Base-by-base conservation (phyloP, 371 early-diverging fungal species). In the Syncephalis plumigaleata region DNA sequence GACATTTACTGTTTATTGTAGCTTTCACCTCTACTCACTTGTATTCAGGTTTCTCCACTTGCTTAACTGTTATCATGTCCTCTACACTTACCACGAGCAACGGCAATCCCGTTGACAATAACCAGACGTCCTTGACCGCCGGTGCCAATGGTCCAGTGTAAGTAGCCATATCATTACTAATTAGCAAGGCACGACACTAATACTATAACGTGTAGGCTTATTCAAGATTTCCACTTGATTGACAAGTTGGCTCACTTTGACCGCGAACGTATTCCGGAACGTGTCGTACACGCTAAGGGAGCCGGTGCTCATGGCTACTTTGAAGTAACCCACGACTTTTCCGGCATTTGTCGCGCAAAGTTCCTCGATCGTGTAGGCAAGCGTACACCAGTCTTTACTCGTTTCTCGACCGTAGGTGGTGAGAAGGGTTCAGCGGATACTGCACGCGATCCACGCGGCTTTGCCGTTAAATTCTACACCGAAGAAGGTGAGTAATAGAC, bases 261-360 rank as follows among this genome's bases (percentile, higher is more conserved):
- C 64, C 77, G 78, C 49, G 86, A 86, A 60, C 74, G 86, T 48
- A 76, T 80, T 46, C 84, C 84, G 23, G 83, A 84, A 52, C 77
- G 84, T 53, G 86, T 84, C 45, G 84, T 84, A 45, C 84, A 86
- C 51, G 86, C 86, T 63, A 80, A 79, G 55, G 84, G 84, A 26
- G 79, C 78, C 48, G 84, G 82, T 47, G 84, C 84, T 44, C 82
- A 81, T 55, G 87, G 87, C 42, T 65, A 73, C 61, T 84, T 86
- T 63, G 31, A 31, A 31, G 7, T 31, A 11, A 31, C 11, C 4
- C 31, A 31, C 11, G 4, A 7, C 11, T 7, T 31, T 31, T 31
- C 11, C 31, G 31, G 31, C n/a, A n/a, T 31, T 31, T 31, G 31
- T 31, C 11, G 31, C 48, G 78, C 78, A 50, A 65, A 72, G 52